Base-by-base conservation (phyloP, 2,329 filamentous ascomycete species). In the Beauveria scarabaeidicola region DNA sequence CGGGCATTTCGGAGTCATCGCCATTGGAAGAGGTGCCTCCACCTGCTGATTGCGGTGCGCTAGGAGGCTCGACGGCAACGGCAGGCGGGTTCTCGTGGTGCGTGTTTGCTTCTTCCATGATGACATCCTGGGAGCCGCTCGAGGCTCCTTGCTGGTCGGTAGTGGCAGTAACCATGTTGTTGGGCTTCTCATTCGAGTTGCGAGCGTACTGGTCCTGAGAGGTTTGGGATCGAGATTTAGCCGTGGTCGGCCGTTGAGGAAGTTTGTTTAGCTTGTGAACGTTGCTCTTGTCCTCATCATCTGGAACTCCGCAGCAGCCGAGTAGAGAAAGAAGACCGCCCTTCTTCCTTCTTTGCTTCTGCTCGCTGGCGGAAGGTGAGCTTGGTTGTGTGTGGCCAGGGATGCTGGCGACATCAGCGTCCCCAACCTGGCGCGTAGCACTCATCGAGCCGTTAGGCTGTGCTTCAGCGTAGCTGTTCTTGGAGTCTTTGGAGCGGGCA, bases 1-100 rank as follows among this genome's bases (percentile, higher is more conserved):
- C 87, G 40, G 79, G 78, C 83, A 90, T 90, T 59, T 85, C 79
- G 58, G 87, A 78, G 70, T 90, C 86, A 27, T 83, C 80, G 64
- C 86, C 83, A 4, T 81, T 71, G 62, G 77, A 61, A 27, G 66
- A 48, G 52, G 61, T 44, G 53, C 60, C 19, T 62, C 64, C 54
- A 62, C 50, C 13, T 62, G 52, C 23, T 21, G 54, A 48, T 44
- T 61, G 48, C 15, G 66, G 61, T 27, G 66, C 52, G 61, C 66
- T 70, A 66, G 71, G 82, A 67, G 70, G 78, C 67, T 74, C 83
- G 73, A 71, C 76, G 58, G 68, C 70, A 36, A 74, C 70, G 13
- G 70, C 68, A n/a, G 73, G 71, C 10, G 69, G 64, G 36, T 63
- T 54, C 15, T 74, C 70, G 63, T 80, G 78, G 66, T 80, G 81